phyloP scores from a whole-genome alignment of 164 flowering plant species.

The Saururus chinensis region DNA sequence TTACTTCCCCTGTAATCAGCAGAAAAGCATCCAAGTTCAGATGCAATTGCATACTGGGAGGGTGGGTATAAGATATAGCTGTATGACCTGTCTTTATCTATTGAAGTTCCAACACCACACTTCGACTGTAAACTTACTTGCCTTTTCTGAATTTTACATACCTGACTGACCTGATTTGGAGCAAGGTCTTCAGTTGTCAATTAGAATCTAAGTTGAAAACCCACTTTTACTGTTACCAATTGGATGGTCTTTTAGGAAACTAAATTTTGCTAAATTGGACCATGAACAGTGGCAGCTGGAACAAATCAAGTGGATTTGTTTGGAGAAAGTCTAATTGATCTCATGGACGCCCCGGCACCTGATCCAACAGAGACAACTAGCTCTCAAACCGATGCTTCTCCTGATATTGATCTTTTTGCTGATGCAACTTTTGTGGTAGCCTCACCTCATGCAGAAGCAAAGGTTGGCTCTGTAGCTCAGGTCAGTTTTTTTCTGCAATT shows the following conservation, averaged over 20 bases:
- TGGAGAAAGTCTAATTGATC: constrained; percentile 26
- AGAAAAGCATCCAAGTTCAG: too few species aligned
- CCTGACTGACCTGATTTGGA: too few species aligned
- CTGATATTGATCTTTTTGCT: constrained; percentile 83
- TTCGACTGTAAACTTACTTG: too few species aligned
- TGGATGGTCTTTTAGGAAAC: not conserved
- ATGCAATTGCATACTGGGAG: too few species aligned
- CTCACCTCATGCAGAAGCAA: constrained; percentile 23
- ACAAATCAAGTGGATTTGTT: constrained; percentile 48
- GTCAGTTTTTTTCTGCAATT: constrained; percentile 14
- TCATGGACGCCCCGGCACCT: constrained; percentile 59
- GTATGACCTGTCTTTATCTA: too few species aligned
- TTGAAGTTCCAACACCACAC: too few species aligned
- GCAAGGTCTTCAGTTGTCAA: too few species aligned
- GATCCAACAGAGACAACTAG: constrained; percentile 27
- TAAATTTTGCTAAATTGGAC: constrained; percentile 25
- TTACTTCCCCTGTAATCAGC: too few species aligned
- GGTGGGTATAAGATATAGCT: too few species aligned
- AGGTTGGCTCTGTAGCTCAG: constrained; percentile 28
- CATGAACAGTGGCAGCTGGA: constrained; percentile 38
- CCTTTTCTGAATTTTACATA: too few species aligned
- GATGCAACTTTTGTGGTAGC: constrained; percentile 95
- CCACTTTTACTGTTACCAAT: not conserved
- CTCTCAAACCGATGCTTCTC: constrained; percentile 17
- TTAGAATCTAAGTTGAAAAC: too few species aligned